Percentiles rank a stretch among this genome's conserved stretches.
Conservation (phyloP, 169 alveolate species). For the Besnoitia besnoiti region DNA sequence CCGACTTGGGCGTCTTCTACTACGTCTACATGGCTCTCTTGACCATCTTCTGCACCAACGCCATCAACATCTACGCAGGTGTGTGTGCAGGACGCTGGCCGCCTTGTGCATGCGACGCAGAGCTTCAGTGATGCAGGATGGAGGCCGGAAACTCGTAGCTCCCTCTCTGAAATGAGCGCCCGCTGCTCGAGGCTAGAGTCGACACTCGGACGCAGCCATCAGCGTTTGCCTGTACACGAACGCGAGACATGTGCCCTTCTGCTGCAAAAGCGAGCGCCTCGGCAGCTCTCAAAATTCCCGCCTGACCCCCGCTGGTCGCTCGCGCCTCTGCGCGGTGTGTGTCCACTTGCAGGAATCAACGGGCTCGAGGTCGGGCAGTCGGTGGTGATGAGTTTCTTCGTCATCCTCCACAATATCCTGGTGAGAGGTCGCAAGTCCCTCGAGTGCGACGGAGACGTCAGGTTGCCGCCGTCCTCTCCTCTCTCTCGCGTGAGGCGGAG, state of each 20-base stretch:
- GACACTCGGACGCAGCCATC: no score
- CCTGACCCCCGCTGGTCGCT: no score
- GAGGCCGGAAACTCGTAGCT: no score
- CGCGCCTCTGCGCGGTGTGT: neutral
- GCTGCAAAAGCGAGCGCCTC: neutral
- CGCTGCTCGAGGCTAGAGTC: no score
- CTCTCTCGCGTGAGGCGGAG: no score
- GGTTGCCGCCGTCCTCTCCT: no score
- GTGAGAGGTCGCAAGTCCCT: conserved; percentile 74
- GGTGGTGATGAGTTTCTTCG: conserved; percentile 84
- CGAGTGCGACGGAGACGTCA: no score
- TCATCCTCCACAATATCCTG: conserved; percentile 86
- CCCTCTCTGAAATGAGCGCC: no score
- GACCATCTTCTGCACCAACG: conserved; percentile 91
- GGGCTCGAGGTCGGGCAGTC: conserved; percentile 95
- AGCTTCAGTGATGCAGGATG: no score
- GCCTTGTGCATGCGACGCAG: no score
- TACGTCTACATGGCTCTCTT: conserved; percentile 85
- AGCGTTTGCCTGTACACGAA: neutral
- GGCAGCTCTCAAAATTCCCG: no score
- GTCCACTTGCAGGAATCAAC: conserved; percentile 84
- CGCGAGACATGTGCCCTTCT: neutral
- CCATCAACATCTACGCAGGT: conserved; percentile 92
- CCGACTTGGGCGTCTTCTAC: conserved; percentile 72
- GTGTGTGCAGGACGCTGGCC: no score